Conservation (phyloP, 2,329 filamentous ascomycete species). For the Phialophora chinensis region DNA sequence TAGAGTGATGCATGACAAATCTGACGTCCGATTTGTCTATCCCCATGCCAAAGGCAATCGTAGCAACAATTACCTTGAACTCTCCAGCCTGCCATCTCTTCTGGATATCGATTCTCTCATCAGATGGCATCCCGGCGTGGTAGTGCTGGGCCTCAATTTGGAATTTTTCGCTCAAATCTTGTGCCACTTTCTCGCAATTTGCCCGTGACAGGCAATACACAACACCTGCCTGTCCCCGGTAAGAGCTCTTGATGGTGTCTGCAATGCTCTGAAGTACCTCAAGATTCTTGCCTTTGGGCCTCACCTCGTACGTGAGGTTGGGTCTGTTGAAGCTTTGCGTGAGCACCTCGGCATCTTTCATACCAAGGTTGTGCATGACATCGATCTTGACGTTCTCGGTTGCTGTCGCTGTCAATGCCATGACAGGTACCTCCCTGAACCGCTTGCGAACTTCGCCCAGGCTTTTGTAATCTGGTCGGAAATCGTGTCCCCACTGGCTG, state of each 20-base stretch:
- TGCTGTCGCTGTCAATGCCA: slow-evolving; percentile 94
- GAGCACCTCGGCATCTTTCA: slow-evolving; percentile 77
- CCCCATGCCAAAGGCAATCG: slow-evolving; percentile 99
- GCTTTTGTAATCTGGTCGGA: slow-evolving; percentile 91
- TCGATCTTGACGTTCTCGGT: slow-evolving; percentile 92
- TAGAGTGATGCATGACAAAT: slow-evolving; percentile 90
- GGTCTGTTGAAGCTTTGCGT: slow-evolving; percentile 96
- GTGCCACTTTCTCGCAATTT: slow-evolving; percentile 79
- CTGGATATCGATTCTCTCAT: slow-evolving; percentile 74
- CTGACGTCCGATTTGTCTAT: slow-evolving; percentile 97
- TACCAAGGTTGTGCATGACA: slow-evolving; percentile 87
- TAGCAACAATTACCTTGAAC: slow-evolving; percentile 91
- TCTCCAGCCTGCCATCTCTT: slow-evolving; percentile 79
- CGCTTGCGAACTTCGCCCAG: slow-evolving; percentile 74
- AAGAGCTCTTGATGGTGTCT: slow-evolving; percentile 69
- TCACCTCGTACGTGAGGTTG: slow-evolving; percentile 88
- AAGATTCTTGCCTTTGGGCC: slow-evolving; percentile 68
- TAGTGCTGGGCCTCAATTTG: slow-evolving; percentile 81
- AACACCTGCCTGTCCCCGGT: slow-evolving; percentile 78
- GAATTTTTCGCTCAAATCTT: slow-evolving; percentile 65
- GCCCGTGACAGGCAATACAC: slow-evolving; percentile 90
- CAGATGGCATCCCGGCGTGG: slow-evolving; percentile 76
- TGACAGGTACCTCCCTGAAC: slow-evolving; percentile 82
- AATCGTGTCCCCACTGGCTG: slow-evolving; percentile 98
- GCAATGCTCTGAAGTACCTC: slow-evolving; percentile 61